phyloP scores from a whole-genome alignment of 176 grass and related monocot species.

The maize (Zea mays) region Zm-B73-REFERENCE-NAM-5.0 NC_050097.1:174552501-174553000 shows the following conservation, averaged over 20 bases:
- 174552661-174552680: slow-evolving; percentile 20
- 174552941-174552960: neutral
- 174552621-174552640: neutral
- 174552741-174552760: slow-evolving; percentile 31
- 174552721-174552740: slow-evolving; percentile 13
- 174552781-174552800: slow-evolving; percentile 42
- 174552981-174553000: neutral
- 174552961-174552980: neutral
- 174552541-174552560: neutral
- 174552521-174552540: neutral
- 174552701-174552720: neutral
- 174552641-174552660: neutral
- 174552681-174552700: slow-evolving; percentile 32
- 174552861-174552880: slow-evolving; percentile 55
- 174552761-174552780: slow-evolving; percentile 12
- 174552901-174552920: slow-evolving; percentile 43
- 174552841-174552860: slow-evolving; percentile 23
- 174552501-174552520: neutral
- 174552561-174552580: slow-evolving; percentile 4
- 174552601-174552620: slow-evolving; percentile 22
- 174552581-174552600: neutral
- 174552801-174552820: slow-evolving; percentile 33
- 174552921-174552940: slow-evolving; percentile 48
- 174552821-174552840: slow-evolving; percentile 48
- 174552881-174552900: slow-evolving; percentile 35